Evolutionary conservation across 352 stramenopile genomes (phyloP), one percentile per base, ranked within the genome.

Genomic region (Phytopythium kandeliae): DNA sequence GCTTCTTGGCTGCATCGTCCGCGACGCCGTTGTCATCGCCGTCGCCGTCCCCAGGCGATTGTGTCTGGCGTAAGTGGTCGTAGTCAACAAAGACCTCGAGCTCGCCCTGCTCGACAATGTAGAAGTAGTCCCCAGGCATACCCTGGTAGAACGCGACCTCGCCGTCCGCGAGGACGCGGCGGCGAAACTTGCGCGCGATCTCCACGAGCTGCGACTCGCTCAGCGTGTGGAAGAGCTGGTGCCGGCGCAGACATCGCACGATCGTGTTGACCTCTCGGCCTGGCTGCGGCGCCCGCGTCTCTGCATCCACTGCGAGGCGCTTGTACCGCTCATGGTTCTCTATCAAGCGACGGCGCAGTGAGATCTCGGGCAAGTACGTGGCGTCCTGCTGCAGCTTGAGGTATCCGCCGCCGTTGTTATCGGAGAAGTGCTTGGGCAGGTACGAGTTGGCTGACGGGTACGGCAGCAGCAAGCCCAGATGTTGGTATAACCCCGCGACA

Each of bases 131-230:
- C 13, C 85, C 82, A 0, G 67, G 53, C 10, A 59, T 64, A n/a
- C 85, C 85, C 55, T 95, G 85, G 53, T 91, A 91, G 51, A 95
- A 95, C 17, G 92, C 79, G 1, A 91, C 77, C 43, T 93, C 77
- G n/a, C 78, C 74, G 12, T 78, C 63, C 0, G 61, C 47, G 21
- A 90, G 41, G 17, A 67, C 63, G 6, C 74, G 74, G 21, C 78
- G 75, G 13, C 77, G 78, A 40, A 91, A 92, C 8, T 77, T 60
- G 13, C 50, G 71, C 13, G 78, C 72, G 35, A 89, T 65, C 7
- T 48, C 50, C 11, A 84, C 49, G 2, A 94, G 60, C 50, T 92
- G 71, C 28, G 77, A 64, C 38, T 91, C 79, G 42, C 68, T 88
- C 31, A 89, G 54, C 30, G 71, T 84, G 49, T 93, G 82, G 65